Conservation (phyloP, 1,284 basidiomycete genomes). For the Irpex lacteus region DNA sequence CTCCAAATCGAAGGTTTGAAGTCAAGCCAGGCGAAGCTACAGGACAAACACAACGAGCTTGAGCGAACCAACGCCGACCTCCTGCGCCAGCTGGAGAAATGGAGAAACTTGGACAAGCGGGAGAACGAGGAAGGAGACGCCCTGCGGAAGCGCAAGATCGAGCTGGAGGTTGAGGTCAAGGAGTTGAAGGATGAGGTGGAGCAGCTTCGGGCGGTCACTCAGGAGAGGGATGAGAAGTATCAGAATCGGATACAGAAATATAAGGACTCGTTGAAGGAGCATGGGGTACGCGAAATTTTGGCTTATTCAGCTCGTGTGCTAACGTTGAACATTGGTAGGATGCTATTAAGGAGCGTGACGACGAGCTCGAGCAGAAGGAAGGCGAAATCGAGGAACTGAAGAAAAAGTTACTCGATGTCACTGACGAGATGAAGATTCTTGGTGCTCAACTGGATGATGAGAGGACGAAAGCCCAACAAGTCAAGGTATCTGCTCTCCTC, state of each 20-base stretch:
- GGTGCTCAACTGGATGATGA: conserved; percentile 38
- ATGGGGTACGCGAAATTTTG: conserved; percentile 37
- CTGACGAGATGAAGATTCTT: conserved; percentile 42
- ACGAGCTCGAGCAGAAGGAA: conserved; percentile 17
- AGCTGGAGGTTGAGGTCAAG: conserved; percentile 53
- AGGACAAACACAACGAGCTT: conserved; percentile 53
- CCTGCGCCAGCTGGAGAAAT: conserved; percentile 62
- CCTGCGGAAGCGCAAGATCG: conserved; percentile 50
- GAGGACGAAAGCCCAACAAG: conserved; percentile 6
- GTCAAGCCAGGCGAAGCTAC: conserved; percentile 50
- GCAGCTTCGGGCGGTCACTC: conserved; percentile 35
- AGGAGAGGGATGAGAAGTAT: conserved; percentile 38
- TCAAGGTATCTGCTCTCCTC: too few species aligned
- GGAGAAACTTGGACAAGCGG: conserved; percentile 63
- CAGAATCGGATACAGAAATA: conserved; percentile 39
- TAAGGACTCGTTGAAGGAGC: conserved; percentile 38
- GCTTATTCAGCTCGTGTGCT: neutral
- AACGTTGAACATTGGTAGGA: neutral
- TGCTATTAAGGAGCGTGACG: conserved; percentile 7
- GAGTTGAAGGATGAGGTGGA: conserved; percentile 45
- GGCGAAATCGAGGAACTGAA: conserved; percentile 22
- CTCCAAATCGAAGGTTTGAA: conserved; percentile 57
- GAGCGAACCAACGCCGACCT: conserved; percentile 53
- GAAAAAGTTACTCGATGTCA: conserved; percentile 30
- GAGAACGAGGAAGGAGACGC: conserved; percentile 56